Percentiles rank a stretch among this genome's conserved stretches.
phyloP scores from a whole-genome alignment of 2,329 filamentous ascomycete genomes.

The Apiospora kogelbergensis region DNA sequence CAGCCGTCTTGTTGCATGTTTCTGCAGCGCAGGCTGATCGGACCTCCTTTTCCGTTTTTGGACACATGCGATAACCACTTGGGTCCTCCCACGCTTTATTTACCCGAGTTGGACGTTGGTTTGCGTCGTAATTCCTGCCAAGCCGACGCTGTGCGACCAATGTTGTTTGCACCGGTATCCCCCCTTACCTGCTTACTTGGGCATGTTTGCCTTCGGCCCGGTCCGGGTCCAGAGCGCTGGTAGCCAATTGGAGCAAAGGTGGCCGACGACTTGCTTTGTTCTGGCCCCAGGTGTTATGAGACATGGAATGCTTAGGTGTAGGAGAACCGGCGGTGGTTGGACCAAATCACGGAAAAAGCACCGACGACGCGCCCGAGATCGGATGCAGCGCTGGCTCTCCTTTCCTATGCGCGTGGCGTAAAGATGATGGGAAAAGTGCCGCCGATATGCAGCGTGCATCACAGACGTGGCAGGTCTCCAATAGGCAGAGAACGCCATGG shows the following conservation, averaged over 20 bases:
- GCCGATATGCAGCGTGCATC: neutral
- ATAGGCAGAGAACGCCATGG: neutral
- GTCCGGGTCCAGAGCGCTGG: neutral
- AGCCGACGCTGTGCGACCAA: neutral
- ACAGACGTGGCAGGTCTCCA: neutral
- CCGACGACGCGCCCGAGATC: neutral
- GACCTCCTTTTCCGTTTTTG: too few relatives aligned
- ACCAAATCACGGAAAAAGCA: too few relatives aligned
- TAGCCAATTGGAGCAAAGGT: neutral
- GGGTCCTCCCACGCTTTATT: too few relatives aligned
- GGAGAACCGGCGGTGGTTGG: too few relatives aligned
- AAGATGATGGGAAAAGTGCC: too few relatives aligned
- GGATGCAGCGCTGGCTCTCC: neutral
- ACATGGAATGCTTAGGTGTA: neutral
- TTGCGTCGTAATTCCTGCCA: neutral
- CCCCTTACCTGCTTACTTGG: neutral
- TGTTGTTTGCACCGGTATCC: neutral
- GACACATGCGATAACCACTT: too few relatives aligned
- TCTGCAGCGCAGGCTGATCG: too few relatives aligned
- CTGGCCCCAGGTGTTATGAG: neutral
- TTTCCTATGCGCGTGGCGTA: neutral
- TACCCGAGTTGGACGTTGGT: too few relatives aligned
- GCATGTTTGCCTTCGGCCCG: neutral
- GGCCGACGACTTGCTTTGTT: neutral
- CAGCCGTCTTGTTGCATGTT: too few relatives aligned